A percentile compares a stretch with the other conserved stretches of the same genome.
Conservation (phyloP, 805 yeast species). For the Starmerella potacharoeniae region DNA sequence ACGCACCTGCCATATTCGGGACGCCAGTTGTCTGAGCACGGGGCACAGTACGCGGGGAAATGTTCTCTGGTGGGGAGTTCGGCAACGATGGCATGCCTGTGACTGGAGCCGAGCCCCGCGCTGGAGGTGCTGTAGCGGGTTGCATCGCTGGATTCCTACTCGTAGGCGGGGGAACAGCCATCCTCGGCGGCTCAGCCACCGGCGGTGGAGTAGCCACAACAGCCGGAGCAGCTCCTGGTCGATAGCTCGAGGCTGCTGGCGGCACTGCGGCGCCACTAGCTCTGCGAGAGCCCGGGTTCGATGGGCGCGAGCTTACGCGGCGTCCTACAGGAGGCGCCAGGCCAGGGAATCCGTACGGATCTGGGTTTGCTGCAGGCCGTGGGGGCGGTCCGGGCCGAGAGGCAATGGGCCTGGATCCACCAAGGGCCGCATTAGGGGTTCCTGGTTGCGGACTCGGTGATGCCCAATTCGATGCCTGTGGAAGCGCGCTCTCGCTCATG, state of each 20-base stretch:
- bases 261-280: neutral
- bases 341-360: constrained; percentile 23
- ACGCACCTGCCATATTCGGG: neutral
- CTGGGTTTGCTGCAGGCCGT: constrained; percentile 12
- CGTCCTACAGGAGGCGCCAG: neutral
- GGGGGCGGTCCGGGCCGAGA: neutral
- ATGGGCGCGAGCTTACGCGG: neutral
- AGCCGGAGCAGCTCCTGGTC: neutral
- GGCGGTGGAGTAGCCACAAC: neutral
- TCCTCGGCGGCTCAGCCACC: neutral
- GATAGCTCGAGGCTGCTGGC: neutral
- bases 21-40: neutral
- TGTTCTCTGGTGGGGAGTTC: neutral
- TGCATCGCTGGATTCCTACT: neutral
- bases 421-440: neutral
- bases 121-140: neutral
- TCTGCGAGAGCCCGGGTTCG: neutral
- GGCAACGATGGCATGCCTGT: neutral
- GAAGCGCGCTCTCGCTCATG: neutral
- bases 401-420: neutral
- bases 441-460: neutral
- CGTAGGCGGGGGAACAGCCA: neutral
- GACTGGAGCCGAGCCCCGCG: neutral
- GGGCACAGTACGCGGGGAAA: neutral
- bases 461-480: neutral